Base-by-base conservation (phyloP, 495 filamentous ascomycete genomes). In the Aspergillus funiculosus region DNA sequence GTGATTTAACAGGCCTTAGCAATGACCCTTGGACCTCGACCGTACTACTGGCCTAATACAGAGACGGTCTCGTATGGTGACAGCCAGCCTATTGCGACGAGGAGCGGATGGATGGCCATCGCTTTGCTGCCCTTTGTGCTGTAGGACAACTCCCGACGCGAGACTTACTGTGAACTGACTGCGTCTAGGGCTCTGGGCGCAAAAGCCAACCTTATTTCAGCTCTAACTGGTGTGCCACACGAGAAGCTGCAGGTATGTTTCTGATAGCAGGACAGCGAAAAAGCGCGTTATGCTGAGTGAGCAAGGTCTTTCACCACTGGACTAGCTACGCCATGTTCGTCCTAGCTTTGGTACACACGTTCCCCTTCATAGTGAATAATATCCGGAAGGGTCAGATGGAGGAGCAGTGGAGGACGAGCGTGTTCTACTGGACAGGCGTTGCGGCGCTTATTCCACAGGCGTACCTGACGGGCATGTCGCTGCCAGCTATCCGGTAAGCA, bases 41-140 rank as follows among this genome's bases (percentile, higher is more conserved):
- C 78, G 1, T 80, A 80, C 47, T 81, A 81, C 58, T 80, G 77
- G 74, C 71, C 77, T 2, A 74, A 69, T 17, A 51, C 40, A 4
- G 34, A 27, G 4, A 63, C 57, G n/a, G 45, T 67, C n/a, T 61
- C 50, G 8, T 78, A 66, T 46, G 77, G 75, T 21, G 61, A 58
- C 18, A 69, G 64, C 26, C 76, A 76, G 11, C 74, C 78, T 1
- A 62, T 79, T 24, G 73, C 75, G 0, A 74, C 74, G 0, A 56
- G 77, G 6, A 48, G 72, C 1, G 78, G 76, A 6, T 74, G 69
- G 59, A 75, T 81, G 69, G 67, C 74, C 6, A 40, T 75, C 0
- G 77, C 68, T 0, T 59, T 68, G 15, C 38, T 78, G 13, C 77
- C 78, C 5, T 74, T 80, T 39, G 48, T 79, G 8, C 61, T 78